Base-by-base conservation (phyloP, 345 rosid species). In the Corymbia maculata region DNA sequence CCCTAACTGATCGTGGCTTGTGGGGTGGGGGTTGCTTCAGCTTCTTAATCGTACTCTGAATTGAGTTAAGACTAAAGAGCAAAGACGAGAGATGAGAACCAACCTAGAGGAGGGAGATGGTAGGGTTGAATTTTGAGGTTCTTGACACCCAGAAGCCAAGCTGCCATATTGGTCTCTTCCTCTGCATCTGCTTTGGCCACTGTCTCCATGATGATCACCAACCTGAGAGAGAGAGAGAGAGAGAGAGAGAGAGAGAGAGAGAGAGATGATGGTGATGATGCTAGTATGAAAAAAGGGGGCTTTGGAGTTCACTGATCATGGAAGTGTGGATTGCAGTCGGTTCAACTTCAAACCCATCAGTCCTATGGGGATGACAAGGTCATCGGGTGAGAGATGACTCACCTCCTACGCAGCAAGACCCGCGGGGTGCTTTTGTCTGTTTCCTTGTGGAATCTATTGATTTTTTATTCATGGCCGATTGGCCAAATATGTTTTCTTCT, bases 61-160 rank as follows among this genome's bases (percentile, higher is more conserved):
- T 75, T 42, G 84, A 75, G 49, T 75, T 26, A 75, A 21, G 28
- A 75, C 1, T 42, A 9, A 19, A 42, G 49, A 42, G 84, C 49
- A 61, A 64, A 6, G 7, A 50, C 8, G 61, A 17, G 79, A 42
- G 36, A 19, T 50, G 21, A 70, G 51, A 53, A 75, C 55, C 14
- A 88, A 94, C 97, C 95, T 8, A 92, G 91, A 87, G 94, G 90
- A 90, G 95, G 95, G 24, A 95, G 93, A 88, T 88, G 86, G 90
- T 93, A 94, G 52, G 95, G 95, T 87, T 90, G 95, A 90, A 95
- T 93, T 88, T 90, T 88, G 61, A 93, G 94, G 86, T 89, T 95
- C 70, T 93, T 89, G 91, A 93, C 89, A 64, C 95, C 97, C 47
- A 94, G 91, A 32, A 95, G 94, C 95, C 96, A 95, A 79, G 96